phyloP scores from a whole-genome alignment of 352 stramenopile species.

The Phytopythium mirpurense region DNA sequence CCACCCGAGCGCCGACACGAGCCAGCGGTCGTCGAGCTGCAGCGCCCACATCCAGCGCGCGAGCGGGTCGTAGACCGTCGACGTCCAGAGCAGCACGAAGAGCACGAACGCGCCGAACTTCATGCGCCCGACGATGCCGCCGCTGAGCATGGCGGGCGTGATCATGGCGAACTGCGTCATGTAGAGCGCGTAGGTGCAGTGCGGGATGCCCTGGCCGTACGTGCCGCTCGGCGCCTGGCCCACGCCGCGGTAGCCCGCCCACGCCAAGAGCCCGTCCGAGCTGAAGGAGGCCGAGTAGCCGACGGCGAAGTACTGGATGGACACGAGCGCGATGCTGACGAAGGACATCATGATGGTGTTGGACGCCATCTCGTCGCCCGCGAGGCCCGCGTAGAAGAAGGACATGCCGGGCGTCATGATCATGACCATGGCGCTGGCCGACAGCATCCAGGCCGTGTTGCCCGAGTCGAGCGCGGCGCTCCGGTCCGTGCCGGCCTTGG shows the following conservation, averaged over 20 bases:
- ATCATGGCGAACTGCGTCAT: conserved; percentile 42
- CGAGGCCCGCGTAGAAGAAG: conserved; percentile 36
- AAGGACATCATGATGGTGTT: conserved; percentile 29
- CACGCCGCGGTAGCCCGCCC: conserved; percentile 13
- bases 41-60: conserved; percentile 40
- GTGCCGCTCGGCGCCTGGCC: conserved; percentile 7
- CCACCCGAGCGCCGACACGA: conserved; percentile 10
- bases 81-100: conserved; percentile 30
- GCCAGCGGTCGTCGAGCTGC: conserved; percentile 16
- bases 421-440: conserved; percentile 20
- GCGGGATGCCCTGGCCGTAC: conserved; percentile 22
- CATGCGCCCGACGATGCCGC: conserved; percentile 35
- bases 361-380: conserved; percentile 21
- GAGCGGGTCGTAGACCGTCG: conserved; percentile 43
- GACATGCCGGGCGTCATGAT: conserved; percentile 31
- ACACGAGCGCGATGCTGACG: conserved; percentile 24
- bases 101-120: conserved; percentile 27
- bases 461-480: conserved; percentile 14
- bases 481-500: conserved; percentile 8
- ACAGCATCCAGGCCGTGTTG: conserved; percentile 37
- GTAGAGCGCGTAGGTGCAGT: conserved; percentile 24
- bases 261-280: conserved; percentile 14
- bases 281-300: conserved; percentile 27
- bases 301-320: conserved; percentile 25
- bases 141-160: conserved; percentile 29